Conservation (phyloP, 306 rosid genomes). For the Nissolia schottii region DNA sequence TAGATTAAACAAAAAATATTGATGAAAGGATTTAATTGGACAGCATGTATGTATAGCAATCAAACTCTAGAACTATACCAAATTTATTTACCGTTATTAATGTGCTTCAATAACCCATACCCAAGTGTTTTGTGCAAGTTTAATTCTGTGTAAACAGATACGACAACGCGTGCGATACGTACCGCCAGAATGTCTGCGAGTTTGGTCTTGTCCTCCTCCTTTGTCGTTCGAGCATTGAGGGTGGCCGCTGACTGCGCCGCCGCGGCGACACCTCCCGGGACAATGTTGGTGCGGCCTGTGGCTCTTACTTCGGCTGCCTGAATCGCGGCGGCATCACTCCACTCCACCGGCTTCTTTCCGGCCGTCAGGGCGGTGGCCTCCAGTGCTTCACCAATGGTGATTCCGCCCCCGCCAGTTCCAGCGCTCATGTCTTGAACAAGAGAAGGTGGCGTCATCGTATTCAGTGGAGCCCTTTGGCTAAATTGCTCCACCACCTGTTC, state of each 20-base stretch:
- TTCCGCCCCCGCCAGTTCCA: constrained; percentile 16
- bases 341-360: constrained; percentile 51
- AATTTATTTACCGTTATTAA: too few species aligned
- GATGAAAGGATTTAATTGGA: too few species aligned
- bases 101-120: too few species aligned
- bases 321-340: constrained; percentile 70
- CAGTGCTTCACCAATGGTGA: constrained; percentile 77
- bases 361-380: constrained; percentile 58
- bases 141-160: too few species aligned
- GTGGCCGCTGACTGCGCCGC: constrained; percentile 74
- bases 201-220: constrained; percentile 51
- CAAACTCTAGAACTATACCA: too few species aligned
- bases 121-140: too few species aligned
- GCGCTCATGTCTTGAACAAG: not conserved
- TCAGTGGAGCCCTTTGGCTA: constrained; percentile 25
- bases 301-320: constrained; percentile 81
- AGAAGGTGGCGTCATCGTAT: constrained; percentile 18
- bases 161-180: too few species aligned
- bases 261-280: constrained; percentile 66
- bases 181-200: constrained; percentile 55
- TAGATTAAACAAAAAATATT: too few species aligned
- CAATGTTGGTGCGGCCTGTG: constrained; percentile 52
- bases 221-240: constrained; percentile 43
- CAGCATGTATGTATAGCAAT: too few species aligned
- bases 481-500: constrained; percentile 45